Evolutionary conservation across 2,329 filamentous ascomycete genomes (phyloP), one percentile per base, ranked within the genome.

Genomic region (Xylariaceae sp.): DNA sequence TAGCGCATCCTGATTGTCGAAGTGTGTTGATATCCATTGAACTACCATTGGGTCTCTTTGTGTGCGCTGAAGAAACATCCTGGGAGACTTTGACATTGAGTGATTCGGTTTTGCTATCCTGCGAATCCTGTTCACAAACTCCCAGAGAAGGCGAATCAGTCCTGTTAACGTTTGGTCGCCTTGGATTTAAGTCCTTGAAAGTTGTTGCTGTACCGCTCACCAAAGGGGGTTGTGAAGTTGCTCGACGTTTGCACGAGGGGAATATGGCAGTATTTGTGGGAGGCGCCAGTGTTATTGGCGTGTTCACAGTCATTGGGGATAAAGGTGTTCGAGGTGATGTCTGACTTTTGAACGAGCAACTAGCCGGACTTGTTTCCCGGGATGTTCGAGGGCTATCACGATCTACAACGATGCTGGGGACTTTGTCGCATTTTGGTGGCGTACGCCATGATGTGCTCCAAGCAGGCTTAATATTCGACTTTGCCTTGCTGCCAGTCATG

Each of bases 211-310:
- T 3, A 7, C 57, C 57, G 6, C 23, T 47, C 8, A 56, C 50
- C 5, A 15, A 75, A 74, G 0, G 78, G 76, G 9, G 76, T 72
- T 5, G 75, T 30, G 23, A 30, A 30, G 23, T 5, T 6, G 23
- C 23, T 30, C 23, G 23, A 1, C 23, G 23, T 30, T 30, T 30
- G 4, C 23, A 30, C 23, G 23, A 4, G 23, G 23, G 23, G 23
- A 30, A 30, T 6, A 30, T 30, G 23, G 23, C 23, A 30, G 23
- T 76, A 57, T 85, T 82, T 1, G 81, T 81, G 54, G 82, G 75
- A 0, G 83, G 85, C 3, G 83, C 75, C 10, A 83, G 69, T 0
- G 83, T 86, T 63, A 82, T 79, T 18, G 80, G 77, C 3, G 78
- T 76, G 30, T 73, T 75, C 53, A 84, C 79, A 44, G 80, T 78